phyloP scores from a whole-genome alignment of 192 early-diverging fungal species.

The Ramicandelaber brevisporus region DNA sequence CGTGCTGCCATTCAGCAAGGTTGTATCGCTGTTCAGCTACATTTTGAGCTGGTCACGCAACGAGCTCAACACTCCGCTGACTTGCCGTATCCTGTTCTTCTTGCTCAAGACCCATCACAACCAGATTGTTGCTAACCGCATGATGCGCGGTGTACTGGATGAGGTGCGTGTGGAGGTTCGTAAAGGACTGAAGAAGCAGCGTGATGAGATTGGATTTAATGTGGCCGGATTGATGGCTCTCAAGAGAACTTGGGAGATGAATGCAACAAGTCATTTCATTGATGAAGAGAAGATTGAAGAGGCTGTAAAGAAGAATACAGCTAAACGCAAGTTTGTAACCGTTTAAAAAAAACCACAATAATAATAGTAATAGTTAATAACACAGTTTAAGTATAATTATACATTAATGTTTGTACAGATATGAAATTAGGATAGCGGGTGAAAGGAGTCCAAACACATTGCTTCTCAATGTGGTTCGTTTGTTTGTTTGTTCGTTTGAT shows the following conservation, averaged over 20 bases:
- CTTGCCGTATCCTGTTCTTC: slow-evolving; percentile 64
- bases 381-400: not conserved
- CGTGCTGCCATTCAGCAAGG: slow-evolving; percentile 63
- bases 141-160: slow-evolving; percentile 47
- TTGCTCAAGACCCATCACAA: slow-evolving; percentile 68
- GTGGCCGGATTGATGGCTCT: slow-evolving; percentile 56
- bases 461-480: too few species aligned
- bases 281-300: slow-evolving; percentile 29
- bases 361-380: not conserved
- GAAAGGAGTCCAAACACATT: too few species aligned
- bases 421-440: too few species aligned
- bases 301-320: slow-evolving; percentile 20
- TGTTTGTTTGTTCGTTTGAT: too few species aligned
- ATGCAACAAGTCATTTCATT: slow-evolving; percentile 42
- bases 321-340: slow-evolving; percentile 44
- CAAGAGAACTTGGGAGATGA: slow-evolving; percentile 47
- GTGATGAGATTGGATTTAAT: slow-evolving; percentile 74
- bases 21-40: slow-evolving; percentile 48
- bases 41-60: slow-evolving; percentile 62
- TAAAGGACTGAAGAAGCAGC: slow-evolving; percentile 32
- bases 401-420: not conserved
- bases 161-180: slow-evolving; percentile 41
- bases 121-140: slow-evolving; percentile 61
- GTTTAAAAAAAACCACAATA: not conserved
- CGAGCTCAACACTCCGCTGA: slow-evolving; percentile 49